Conservation (phyloP, 768 basidiomycete genomes). For the Pulveroboletus sp. region DNA sequence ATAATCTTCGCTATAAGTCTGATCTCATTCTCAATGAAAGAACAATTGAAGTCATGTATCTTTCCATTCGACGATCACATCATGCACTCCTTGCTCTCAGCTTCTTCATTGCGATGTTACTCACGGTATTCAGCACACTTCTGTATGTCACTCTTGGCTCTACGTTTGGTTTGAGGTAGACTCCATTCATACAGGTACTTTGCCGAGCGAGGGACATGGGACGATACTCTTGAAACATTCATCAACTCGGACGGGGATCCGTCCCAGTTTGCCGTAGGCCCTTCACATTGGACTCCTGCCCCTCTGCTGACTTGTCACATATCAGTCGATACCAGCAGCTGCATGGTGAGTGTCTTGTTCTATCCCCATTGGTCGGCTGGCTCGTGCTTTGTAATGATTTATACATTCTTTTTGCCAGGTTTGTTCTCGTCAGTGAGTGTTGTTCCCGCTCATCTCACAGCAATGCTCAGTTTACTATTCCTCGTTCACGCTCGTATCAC, state of each 20-base stretch:
- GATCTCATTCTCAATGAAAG: slow-evolving; percentile 33
- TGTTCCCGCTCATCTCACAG: not conserved
- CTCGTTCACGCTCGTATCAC: not conserved
- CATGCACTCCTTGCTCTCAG: slow-evolving; percentile 83
- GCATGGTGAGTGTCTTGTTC: slow-evolving; percentile 55
- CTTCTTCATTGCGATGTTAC: slow-evolving; percentile 85
- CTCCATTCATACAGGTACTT: slow-evolving; percentile 57
- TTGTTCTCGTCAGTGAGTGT: slow-evolving; percentile 73
- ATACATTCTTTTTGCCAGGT: slow-evolving; percentile 35
- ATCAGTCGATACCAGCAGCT: slow-evolving; percentile 65
- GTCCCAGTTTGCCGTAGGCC: slow-evolving; percentile 65
- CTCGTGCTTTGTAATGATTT: not conserved
- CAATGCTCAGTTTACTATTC: not conserved
- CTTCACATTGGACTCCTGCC: not conserved
- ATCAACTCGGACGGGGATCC: slow-evolving; percentile 84
- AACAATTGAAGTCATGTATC: slow-evolving; percentile 90
- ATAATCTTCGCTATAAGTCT: not conserved
- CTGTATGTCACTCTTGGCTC: slow-evolving; percentile 43
- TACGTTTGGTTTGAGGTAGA: not conserved
- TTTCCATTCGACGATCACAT: slow-evolving; percentile 79
- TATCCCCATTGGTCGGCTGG: not conserved
- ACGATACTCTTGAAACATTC: slow-evolving; percentile 71
- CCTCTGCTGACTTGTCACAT: not conserved
- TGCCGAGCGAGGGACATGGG: slow-evolving; percentile 88
- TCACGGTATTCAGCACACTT: slow-evolving; percentile 84